These are phyloP conservation scores for Parietaria judaica DNA, from an alignment of 306 rosid genomes.

Conservation along the genomic window DNA sequence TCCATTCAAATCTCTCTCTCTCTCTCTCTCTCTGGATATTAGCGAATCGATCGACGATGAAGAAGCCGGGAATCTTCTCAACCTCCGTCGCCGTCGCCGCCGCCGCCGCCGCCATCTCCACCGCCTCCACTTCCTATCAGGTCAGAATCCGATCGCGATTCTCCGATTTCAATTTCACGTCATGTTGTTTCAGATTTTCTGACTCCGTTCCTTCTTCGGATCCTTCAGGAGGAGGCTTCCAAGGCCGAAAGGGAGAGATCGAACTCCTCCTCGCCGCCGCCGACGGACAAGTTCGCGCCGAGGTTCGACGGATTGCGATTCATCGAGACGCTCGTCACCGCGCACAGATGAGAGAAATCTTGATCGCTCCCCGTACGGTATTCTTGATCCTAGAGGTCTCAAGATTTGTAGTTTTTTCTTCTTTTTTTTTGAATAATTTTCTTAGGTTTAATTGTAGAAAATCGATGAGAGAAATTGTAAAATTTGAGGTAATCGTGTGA, in stretches of 20 bases:
- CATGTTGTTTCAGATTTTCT: neutral
- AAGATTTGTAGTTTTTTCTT: neutral
- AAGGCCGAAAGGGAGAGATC: constrained; percentile 16
- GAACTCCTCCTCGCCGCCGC: constrained; percentile 1
- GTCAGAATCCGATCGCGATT: constrained; percentile 10
- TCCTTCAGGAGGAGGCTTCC: constrained; percentile 20
- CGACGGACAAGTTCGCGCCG: constrained; percentile 33
- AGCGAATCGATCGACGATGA: constrained; percentile 20
- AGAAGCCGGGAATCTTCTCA: constrained; percentile 31
- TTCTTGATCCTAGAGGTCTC: neutral
- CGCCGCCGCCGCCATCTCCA: constrained; percentile 22
- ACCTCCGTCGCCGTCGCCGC: constrained; percentile 39
- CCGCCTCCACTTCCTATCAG: constrained; percentile 26
- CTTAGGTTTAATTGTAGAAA: neutral
- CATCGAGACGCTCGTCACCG: constrained; percentile 47
- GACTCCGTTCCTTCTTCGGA: neutral
- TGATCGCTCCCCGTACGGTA: too few relatives aligned
- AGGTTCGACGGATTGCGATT: constrained; percentile 45
- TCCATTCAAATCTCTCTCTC: too few relatives aligned
- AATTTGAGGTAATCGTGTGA: neutral
- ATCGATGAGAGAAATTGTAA: neutral
- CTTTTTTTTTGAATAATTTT: neutral
- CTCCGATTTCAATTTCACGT: neutral
- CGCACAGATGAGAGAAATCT: constrained; percentile 26
- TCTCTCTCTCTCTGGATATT: constrained; percentile 6